Evolutionary conservation across 345 rosid species (phyloP).

Genomic region (Gossypium sturtianum): DNA sequence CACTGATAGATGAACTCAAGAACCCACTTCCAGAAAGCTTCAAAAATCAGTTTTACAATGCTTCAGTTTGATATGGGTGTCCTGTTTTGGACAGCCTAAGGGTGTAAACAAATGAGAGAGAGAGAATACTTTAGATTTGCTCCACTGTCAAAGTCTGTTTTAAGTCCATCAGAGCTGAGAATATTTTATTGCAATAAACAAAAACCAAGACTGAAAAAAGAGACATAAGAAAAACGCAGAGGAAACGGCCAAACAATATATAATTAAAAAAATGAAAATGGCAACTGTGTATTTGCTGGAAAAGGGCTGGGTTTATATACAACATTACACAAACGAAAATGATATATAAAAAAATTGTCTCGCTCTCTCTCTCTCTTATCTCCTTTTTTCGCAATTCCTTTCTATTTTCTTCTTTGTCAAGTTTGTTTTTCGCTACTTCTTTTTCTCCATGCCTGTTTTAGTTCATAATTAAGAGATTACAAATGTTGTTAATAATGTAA

Average conservation of each 20-base stretch:
- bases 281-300: conserved; percentile 36
- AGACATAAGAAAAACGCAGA: neutral
- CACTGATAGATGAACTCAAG: conserved; percentile 19
- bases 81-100: conserved; percentile 5
- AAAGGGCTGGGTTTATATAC: conserved; percentile 22
- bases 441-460: neutral
- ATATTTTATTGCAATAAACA: neutral
- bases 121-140: conserved; percentile 22
- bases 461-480: neutral
- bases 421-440: neutral
- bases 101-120: neutral
- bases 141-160: conserved; percentile 16
- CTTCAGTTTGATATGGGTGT: conserved; percentile 25
- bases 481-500: neutral
- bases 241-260: neutral
- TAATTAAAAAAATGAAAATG: neutral
- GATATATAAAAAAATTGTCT: neutral
- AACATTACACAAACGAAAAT: conserved; percentile 15
- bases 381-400: neutral
- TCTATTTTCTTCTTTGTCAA: neutral
- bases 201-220: neutral
- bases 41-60: conserved; percentile 20
- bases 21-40: conserved; percentile 29
- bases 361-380: neutral
- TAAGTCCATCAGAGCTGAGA: neutral